A percentile compares a stretch with the other conserved stretches of the same genome.
Evolutionary conservation across 2,329 filamentous ascomycete species (phyloP).

Genomic region (Claviceps sp.): DNA sequence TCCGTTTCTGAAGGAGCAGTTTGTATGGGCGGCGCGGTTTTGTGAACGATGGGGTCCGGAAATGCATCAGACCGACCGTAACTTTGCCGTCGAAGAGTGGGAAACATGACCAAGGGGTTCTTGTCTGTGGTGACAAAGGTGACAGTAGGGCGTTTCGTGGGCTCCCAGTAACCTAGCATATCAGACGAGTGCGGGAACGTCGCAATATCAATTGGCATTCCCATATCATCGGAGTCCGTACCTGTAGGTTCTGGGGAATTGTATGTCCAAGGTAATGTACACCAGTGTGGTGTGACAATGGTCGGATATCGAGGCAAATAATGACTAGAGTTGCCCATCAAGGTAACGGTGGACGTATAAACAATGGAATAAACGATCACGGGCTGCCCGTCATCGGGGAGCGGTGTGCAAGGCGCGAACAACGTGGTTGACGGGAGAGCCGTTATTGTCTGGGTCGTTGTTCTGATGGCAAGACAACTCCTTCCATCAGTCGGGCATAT

Average conservation of each 20-base stretch:
- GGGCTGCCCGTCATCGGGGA: slow-evolving; percentile 13
- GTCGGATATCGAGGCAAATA: slow-evolving; percentile 33
- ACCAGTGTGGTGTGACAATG: slow-evolving; percentile 26
- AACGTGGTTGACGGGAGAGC: slow-evolving; percentile 5
- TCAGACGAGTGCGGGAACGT: not conserved
- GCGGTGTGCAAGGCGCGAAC: slow-evolving; percentile 20
- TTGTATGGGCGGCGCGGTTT: slow-evolving; percentile 1
- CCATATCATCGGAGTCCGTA: not conserved
- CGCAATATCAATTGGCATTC: not conserved
- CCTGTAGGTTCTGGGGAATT: not conserved
- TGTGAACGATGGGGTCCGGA: slow-evolving; percentile 9
- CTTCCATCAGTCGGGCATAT: not conserved
- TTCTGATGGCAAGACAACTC: not conserved
- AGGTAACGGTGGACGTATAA: slow-evolving; percentile 36
- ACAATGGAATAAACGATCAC: slow-evolving; percentile 30
- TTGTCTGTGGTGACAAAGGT: slow-evolving; percentile 40
- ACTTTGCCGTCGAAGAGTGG: slow-evolving; percentile 25
- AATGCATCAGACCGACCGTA: slow-evolving; percentile 5
- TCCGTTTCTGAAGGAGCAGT: not conserved
- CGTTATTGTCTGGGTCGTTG: not conserved
- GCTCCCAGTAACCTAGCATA: not conserved
- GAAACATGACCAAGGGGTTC: slow-evolving; percentile 35
- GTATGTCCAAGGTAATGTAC: slow-evolving; percentile 6
- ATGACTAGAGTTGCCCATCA: slow-evolving; percentile 28
- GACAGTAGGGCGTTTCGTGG: slow-evolving; percentile 10